A percentile compares a stretch with the other conserved stretches of the same genome.
phyloP scores from a whole-genome alignment of 75 land plant genomes.

The Adiantum capillusveneris region DNA sequence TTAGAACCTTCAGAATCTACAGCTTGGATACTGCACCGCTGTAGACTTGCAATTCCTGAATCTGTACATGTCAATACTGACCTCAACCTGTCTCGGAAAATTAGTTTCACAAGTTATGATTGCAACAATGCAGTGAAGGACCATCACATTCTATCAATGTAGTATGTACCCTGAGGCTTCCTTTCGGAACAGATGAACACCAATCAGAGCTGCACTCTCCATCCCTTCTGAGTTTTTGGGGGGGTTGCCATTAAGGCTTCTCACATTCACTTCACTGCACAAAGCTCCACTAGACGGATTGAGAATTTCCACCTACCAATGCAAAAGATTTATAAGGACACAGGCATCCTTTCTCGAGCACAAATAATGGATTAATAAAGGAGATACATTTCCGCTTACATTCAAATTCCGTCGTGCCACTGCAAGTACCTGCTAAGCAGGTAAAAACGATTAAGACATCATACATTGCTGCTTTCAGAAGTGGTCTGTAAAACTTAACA shows the following conservation, averaged over 20 bases:
- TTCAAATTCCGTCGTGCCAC: constrained; percentile 15
- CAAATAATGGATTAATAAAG: neutral
- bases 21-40: too few species aligned
- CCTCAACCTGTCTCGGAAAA: constrained; percentile 4
- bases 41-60: constrained; percentile 13
- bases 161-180: constrained; percentile 3
- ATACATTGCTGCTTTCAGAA: too few species aligned
- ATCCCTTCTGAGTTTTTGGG: neutral
- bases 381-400: constrained; percentile 4
- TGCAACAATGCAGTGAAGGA: neutral
- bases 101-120: neutral
- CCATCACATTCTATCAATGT: constrained; percentile 4
- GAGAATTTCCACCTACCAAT: constrained; percentile 14
- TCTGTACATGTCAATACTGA: constrained; percentile 21
- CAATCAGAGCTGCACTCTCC: constrained; percentile 13
- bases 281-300: constrained; percentile 15
- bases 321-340: neutral
- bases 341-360: neutral
- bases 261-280: constrained; percentile 6
- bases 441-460: too few species aligned
- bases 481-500: too few species aligned
- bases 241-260: neutral
- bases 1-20: constrained; percentile 5
- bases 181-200: constrained; percentile 11
- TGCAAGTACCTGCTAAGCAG: constrained; percentile 8